Conservation (phyloP, 768 basidiomycete species). For the Pleurotus djamor region DNA sequence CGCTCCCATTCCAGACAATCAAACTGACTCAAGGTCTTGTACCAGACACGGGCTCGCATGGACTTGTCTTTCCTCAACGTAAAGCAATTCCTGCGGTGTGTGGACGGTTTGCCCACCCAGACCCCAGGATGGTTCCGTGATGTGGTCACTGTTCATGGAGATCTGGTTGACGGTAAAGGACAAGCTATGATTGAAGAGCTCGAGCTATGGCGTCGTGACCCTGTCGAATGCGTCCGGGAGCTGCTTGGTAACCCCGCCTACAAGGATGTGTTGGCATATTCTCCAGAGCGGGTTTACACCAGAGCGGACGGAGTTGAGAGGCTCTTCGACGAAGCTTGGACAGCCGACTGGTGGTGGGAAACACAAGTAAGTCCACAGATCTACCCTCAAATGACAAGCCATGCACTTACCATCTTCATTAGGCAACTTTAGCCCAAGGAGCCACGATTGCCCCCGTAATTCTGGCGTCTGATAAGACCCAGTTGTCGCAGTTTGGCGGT, state of each 20-base stretch:
- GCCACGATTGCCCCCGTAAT: constrained; percentile 32
- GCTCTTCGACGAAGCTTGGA: constrained; percentile 41
- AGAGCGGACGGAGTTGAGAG: constrained; percentile 12
- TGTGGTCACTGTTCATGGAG: constrained; percentile 9
- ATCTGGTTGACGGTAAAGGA: constrained; percentile 7
- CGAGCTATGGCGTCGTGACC: constrained; percentile 18
- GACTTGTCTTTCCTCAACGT: too few relatives aligned
- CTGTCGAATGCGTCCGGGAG: constrained; percentile 17
- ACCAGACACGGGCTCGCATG: too few relatives aligned
- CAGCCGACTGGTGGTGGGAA: constrained; percentile 51
- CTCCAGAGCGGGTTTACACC: constrained; percentile 4
- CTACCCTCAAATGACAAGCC: too few relatives aligned
- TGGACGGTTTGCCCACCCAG: too few relatives aligned
- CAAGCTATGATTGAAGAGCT: constrained; percentile 7
- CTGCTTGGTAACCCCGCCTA: constrained; percentile 24
- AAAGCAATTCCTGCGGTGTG: too few relatives aligned
- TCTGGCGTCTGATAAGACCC: constrained; percentile 27
- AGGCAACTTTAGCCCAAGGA: constrained; percentile 15
- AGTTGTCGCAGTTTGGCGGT: constrained; percentile 29
- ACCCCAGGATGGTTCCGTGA: too few relatives aligned
- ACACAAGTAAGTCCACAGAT: too few relatives aligned
- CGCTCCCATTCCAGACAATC: too few relatives aligned
- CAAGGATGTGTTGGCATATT: constrained; percentile 1
- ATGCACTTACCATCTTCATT: constrained; percentile 6
- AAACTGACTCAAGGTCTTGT: too few relatives aligned